Base-by-base conservation (phyloP, 306 rosid species). In the Vicia faba region DNA sequence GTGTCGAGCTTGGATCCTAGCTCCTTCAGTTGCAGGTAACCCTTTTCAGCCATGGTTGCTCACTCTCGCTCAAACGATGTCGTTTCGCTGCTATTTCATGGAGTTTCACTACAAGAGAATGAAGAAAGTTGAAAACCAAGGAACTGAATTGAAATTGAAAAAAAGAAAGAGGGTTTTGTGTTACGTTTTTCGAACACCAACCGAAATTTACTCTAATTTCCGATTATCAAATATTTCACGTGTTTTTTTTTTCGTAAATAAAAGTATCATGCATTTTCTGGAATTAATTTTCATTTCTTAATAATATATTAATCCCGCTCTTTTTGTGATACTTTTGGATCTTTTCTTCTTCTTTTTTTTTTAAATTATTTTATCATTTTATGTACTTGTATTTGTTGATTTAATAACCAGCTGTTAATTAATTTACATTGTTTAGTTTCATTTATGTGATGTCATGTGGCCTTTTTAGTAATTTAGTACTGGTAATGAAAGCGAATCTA, bases 1-100 rank as follows among this genome's bases (percentile, higher is more conserved):
- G 76, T 61, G 4, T 83, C 81, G 45, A 95, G 92, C 89, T 86
- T 95, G 80, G 97, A 95, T 90, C 97, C 99, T 88, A 95, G 63
- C 75, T 95, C 99, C 88, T 73, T 86, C 58, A 95, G 97, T 78
- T 78, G 99, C 62, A 67, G 86, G 79, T 84, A 85, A 54, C 85
- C 84, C 76, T 86, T 83, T 63, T 79, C 81, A 31, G 91, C 76
- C 97, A 93, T 89, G 39, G 48, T 61, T 45, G 26, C 65, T 56
- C 41, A 55, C 33, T 64, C 58, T 19, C 43, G 63, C 69, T 36
- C 10, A 73, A 35, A 79, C 78, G 80, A 67, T 41, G 79, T 50
- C 66, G 82, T 78, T 62, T 79, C 77, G 78, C 6, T 10, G 78
- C 36, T 53, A 58, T 74, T 71, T 76, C 91, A 84, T 86, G 70